Evolutionary conservation across 2,329 filamentous ascomycete species (phyloP).

Genomic region (Aspergillus udagawae): DNA sequence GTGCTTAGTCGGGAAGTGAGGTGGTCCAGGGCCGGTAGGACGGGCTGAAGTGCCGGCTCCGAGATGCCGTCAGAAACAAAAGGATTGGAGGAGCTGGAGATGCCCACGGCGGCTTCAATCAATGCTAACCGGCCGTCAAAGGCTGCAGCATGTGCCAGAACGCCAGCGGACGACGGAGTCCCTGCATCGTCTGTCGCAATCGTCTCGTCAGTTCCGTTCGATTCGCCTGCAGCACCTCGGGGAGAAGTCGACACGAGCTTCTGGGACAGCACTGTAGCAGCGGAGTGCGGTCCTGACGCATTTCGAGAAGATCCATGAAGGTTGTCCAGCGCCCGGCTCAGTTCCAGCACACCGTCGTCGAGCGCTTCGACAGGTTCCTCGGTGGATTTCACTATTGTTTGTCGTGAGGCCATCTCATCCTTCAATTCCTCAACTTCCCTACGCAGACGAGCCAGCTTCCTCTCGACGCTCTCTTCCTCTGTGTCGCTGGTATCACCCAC

Average conservation of each 20-base stretch:
- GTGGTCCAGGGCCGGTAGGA: conserved; percentile 75
- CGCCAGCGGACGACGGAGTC: conserved; percentile 37
- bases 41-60: conserved; percentile 55
- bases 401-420: conserved; percentile 41
- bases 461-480: conserved; percentile 72
- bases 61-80: conserved; percentile 44
- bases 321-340: conserved; percentile 69
- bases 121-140: conserved; percentile 78
- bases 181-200: conserved; percentile 5
- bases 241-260: conserved; percentile 24
- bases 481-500: conserved; percentile 72
- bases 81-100: conserved; percentile 65
- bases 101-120: conserved; percentile 76
- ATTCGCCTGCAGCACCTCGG: neutral
- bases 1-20: conserved; percentile 77
- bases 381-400: conserved; percentile 51
- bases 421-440: conserved; percentile 76
- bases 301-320: conserved; percentile 44
- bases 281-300: conserved; percentile 22
- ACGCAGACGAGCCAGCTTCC: conserved; percentile 75
- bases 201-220: neutral
- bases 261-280: conserved; percentile 33
- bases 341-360: conserved; percentile 59
- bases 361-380: conserved; percentile 43
- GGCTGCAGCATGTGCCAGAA: conserved; percentile 75